A percentile compares a stretch with the other conserved stretches of the same genome.
These are phyloP conservation scores for Phytophthora rubi DNA, from an alignment of 352 stramenopile species.

Conservation along the genomic window DNA sequence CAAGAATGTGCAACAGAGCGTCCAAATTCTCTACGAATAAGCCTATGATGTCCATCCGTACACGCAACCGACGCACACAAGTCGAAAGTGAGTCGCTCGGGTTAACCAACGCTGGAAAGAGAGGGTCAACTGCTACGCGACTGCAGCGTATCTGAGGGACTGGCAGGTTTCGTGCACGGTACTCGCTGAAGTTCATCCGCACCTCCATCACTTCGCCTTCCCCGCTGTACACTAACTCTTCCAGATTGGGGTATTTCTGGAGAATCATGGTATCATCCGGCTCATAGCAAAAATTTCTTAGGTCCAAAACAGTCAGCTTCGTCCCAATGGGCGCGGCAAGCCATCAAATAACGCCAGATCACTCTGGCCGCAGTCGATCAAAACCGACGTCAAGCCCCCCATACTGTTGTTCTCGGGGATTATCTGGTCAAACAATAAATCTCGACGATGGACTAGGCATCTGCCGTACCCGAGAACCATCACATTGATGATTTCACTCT, in stretches of 20 bases:
- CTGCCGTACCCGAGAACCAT: not conserved
- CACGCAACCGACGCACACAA: too few species aligned
- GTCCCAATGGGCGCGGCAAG: not conserved
- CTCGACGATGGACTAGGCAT: not conserved
- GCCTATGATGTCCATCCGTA: too few species aligned
- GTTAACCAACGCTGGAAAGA: not conserved
- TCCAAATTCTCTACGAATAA: not conserved
- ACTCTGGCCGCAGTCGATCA: not conserved
- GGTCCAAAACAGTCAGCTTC: not conserved
- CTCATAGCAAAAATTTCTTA: not conserved
- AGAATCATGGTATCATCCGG: not conserved
- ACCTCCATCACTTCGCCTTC: not conserved
- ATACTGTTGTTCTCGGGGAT: not conserved
- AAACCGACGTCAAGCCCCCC: not conserved
- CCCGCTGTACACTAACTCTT: not conserved
- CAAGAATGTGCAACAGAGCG: not conserved
- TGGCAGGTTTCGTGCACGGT: not conserved
- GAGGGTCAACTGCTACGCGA: not conserved
- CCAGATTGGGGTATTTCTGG: not conserved
- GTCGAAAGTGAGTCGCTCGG: not conserved
- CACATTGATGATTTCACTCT: too few species aligned
- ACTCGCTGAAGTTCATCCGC: not conserved
- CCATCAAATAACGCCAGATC: not conserved
- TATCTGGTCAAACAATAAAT: not conserved
- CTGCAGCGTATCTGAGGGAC: not conserved